Percentiles rank a stretch among this genome's conserved stretches.
Evolutionary conservation across 2,329 filamentous ascomycete genomes (phyloP).

Genomic region (Fusarium vanettenii): DNA sequence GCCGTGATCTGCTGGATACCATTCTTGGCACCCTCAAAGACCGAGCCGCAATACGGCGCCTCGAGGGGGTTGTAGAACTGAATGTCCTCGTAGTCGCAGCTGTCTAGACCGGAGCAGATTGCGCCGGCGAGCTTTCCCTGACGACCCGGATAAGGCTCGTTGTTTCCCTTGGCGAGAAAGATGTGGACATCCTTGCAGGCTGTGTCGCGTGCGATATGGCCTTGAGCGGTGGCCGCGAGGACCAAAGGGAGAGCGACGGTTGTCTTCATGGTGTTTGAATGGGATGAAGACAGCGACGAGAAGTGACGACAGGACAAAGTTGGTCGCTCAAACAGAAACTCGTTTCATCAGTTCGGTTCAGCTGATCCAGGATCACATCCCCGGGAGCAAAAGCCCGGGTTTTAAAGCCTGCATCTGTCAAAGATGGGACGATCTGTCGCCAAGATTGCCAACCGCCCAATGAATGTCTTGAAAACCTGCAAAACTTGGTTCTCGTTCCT

Average conservation of each 20-base stretch:
- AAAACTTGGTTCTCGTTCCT: conserved; percentile 11
- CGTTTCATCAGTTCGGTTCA: neutral
- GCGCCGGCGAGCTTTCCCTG: conserved; percentile 43
- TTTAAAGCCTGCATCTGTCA: conserved; percentile 3
- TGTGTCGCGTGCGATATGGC: conserved; percentile 2
- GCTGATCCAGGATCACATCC: neutral
- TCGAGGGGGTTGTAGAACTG: conserved; percentile 45
- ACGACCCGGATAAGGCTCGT: conserved; percentile 47
- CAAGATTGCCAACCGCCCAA: conserved; percentile 1
- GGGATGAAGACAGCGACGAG: neutral
- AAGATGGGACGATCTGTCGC: conserved; percentile 10
- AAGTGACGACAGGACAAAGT: neutral
- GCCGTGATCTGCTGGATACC: conserved; percentile 52
- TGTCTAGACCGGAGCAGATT: conserved; percentile 42
- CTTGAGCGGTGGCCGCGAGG: conserved; percentile 9
- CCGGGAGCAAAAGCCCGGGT: neutral
- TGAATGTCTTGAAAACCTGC: neutral
- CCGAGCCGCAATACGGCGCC: conserved; percentile 50
- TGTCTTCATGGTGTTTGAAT: conserved; percentile 10
- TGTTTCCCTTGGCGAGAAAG: conserved; percentile 45
- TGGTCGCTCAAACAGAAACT: neutral
- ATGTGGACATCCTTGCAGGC: conserved; percentile 45
- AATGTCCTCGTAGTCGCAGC: conserved; percentile 50
- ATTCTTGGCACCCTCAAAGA: conserved; percentile 50
- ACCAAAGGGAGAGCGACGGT: conserved; percentile 2